Base-by-base conservation (phyloP, 371 early-diverging fungal species). In the Mucor saturninus region DNA sequence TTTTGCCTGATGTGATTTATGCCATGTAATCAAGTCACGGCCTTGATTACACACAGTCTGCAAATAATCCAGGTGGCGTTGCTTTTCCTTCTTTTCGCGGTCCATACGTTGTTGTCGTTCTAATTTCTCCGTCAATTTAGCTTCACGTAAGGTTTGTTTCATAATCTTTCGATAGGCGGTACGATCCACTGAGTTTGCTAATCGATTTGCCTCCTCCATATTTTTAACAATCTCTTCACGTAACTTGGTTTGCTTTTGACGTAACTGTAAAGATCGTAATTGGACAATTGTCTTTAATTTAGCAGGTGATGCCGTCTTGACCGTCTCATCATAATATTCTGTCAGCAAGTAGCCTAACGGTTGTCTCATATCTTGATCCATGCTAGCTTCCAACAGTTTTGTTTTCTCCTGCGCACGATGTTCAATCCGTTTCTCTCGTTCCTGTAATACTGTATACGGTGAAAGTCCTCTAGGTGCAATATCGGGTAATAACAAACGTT, bases 31-130 rank as follows among this genome's bases (percentile, higher is more conserved):
- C 72, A 95, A 65, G 21, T 91, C 89, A 4, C 85, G 80, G 31
- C 94, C 93, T 61, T 96, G 95, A 53, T 82, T 79, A 49, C 88
- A 74, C 39, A 95, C 89, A 9, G 80, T 83, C 57, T 83, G 79
- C 60, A 96, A 65, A 69, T 87, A 93, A 56, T 94, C 92, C 54
- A 83, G 62, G 69, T 94, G 94, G 62, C 91, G 88, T 66, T 92
- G 89, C 68, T 85, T 85, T 77, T 96, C 93, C 42, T 88, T 81
- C 67, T 90, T 89, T 69, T 95, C 97, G 56, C 94, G 83, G 62
- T 97, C 95, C 53, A 86, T 78, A 26, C 95, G 80, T 64, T 94
- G 93, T 63, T 90, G 91, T n/a, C 89, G 81, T 69, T 97, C 97
- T 30, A 93, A 81, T 69, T 87, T 89, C 71, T 96, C 97, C 3